Base-by-base conservation (phyloP, 441 rosid genomes). In the Macaranga tanarius region DNA sequence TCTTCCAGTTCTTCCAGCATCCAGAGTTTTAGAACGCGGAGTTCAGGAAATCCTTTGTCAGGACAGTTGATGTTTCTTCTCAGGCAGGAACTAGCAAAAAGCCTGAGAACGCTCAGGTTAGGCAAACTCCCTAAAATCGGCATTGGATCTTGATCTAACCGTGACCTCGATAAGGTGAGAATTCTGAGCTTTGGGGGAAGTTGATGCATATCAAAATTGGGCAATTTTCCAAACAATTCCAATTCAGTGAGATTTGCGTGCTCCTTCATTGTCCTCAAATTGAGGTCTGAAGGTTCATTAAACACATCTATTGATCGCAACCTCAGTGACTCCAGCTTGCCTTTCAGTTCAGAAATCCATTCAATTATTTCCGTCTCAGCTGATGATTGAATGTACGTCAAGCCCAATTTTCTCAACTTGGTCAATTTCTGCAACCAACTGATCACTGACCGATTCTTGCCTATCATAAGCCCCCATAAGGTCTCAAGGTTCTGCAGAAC, bases 11-110 rank as follows among this genome's bases (percentile, higher is more conserved):
- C 0, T 55, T 0, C 0, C 0, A 80, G 86, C 71, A 57, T 73
- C 84, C 84, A 83, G 23, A 83, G 22, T 61, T 78, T 80, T 73
- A 78, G 51, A 10, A 70, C 71, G 1, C 47, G 74, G 48, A 83
- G 80, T 17, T 75, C 4, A 5, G 58, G 76, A 75, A 80, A 83
- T 19, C 55, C 25, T 0, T 3, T 47, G 0, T 0, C 1, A 19
- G 2, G 22, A 13, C 76, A 77, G 44, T 19, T 52, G 56, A 82
- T 67, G 23, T 7, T 0, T 54, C 13, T 2, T 19, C 79, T 77
- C 22, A 4, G 0, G 38, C 69, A 79, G 6, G 83, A 82, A 23
- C 15, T 10, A 42, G 79, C 83, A 15, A 77, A 19, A 12, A 82
- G 85, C 62, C 68, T 79, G 28, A 82, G 77, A 64, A 67, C 61